Evolutionary conservation across 2,329 filamentous ascomycete genomes (phyloP), one percentile per base, ranked within the genome.

Genomic region (Microascus cirrosus): DNA sequence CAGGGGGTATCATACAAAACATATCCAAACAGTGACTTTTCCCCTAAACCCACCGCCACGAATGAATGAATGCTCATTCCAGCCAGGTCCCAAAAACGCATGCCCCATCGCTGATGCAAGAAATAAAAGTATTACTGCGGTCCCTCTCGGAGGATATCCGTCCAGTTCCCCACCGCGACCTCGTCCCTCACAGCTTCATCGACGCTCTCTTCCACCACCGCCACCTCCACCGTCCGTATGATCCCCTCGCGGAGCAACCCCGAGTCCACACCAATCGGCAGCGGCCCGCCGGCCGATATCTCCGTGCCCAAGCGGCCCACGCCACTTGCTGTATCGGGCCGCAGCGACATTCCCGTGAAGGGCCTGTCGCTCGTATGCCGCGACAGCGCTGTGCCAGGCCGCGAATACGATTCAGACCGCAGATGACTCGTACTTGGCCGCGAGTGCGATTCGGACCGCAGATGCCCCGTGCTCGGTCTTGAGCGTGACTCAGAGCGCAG

Each of bases 31-130:
- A 52, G 22, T 8, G 45, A 50, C 50, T 24, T 52, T 24, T 39
- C 36, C 67, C 1, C 61, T 69, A 2, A 67, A 69, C 59, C 65
- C 0, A 68, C 81, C 59, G 74, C 79, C 11, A 39, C 11, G 18
- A 18, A 13, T 13, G 36, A 39, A 39, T 13, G 12, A 13, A 39
- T 39, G 36, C 36, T 18, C 28, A 32, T 32, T 8, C 28, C 4
- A 8, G 4, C 28, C 28, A 8, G 8, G 4, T 32, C 28, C 28
- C 28, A 32, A 32, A 8, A 32, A 32, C 28, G 4, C 28, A 45
- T 2, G 15, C 36, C 42, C 42, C 45, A 24, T 50, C 45, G 45
- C 45, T 50, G 22, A 50, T 50, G 45, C 45, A 50, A 24, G 55
- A 35, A n/a, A 42, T 2, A n/a, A 45, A n/a, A 28, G 28, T 5